Evolutionary conservation across 805 yeast genomes (phyloP).

Genomic region (Hanseniaspora singularis): DNA sequence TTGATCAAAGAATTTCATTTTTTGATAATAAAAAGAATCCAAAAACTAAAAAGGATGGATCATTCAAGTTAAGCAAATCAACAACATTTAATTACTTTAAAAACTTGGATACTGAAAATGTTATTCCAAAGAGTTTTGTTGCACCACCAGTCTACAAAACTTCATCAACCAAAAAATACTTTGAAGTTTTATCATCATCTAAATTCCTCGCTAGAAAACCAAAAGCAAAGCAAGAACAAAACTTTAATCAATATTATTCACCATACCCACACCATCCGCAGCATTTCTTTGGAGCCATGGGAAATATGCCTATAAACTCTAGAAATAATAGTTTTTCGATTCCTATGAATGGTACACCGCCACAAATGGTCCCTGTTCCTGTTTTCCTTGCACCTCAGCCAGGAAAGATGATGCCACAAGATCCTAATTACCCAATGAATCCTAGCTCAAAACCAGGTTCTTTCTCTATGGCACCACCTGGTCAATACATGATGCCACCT

Average conservation of each 20-base stretch:
- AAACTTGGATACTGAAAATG: not conserved
- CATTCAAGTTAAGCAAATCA: not conserved
- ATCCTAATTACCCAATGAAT: not conserved
- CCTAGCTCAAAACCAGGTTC: constrained; percentile 8
- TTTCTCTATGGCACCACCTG: constrained; percentile 1
- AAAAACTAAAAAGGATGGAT: not conserved
- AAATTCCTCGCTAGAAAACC: not conserved
- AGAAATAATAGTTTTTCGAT: constrained; percentile 6
- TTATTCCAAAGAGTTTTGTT: constrained; percentile 11
- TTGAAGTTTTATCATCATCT: constrained; percentile 1
- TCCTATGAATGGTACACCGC: not conserved
- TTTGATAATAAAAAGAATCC: constrained; percentile 7
- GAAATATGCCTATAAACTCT: not conserved
- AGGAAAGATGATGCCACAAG: not conserved
- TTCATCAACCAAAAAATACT: constrained; percentile 3
- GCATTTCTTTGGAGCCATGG: constrained; percentile 1
- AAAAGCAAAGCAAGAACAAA: not conserved
- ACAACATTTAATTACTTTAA: constrained; percentile 5
- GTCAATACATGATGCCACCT: constrained; percentile 3
- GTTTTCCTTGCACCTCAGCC: constrained; percentile 5
- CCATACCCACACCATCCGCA: not conserved
- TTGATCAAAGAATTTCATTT: not conserved
- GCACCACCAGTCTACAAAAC: constrained; percentile 3
- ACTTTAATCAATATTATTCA: not conserved
- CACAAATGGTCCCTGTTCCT: constrained; percentile 9